These are phyloP conservation scores for Citrus reticulata DNA, from an alignment of 345 rosid species.

Conservation along the genomic window DNA sequence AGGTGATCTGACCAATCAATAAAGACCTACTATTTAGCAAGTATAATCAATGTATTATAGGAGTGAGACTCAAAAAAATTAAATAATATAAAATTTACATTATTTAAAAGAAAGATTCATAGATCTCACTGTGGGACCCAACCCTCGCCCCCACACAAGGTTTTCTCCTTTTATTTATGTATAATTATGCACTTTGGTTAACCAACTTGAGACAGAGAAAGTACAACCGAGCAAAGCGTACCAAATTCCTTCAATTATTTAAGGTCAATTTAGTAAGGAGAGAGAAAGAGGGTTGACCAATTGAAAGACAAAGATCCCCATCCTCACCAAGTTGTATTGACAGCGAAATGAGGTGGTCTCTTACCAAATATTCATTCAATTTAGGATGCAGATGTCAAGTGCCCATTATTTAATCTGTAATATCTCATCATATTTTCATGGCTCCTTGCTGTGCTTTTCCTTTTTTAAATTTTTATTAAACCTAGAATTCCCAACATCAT, in stretches of 20 bases:
- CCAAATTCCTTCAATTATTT: not conserved
- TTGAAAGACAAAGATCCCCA: slow-evolving; percentile 19
- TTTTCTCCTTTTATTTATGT: no score
- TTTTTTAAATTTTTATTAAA: no score
- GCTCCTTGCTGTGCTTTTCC: not conserved
- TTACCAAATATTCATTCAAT: not conserved
- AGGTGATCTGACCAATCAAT: no score
- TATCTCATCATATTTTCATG: not conserved
- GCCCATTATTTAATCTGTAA: not conserved
- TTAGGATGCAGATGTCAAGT: not conserved
- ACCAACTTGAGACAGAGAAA: not conserved
- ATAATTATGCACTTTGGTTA: not conserved
- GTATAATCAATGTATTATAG: rapidly evolving
- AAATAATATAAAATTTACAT: no score
- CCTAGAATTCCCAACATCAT: not conserved
- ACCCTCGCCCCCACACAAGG: no score
- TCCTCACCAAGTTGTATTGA: slow-evolving; percentile 7
- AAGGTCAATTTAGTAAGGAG: not conserved
- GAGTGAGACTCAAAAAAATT: no score
- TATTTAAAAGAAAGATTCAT: no score
- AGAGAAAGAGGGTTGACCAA: slow-evolving; percentile 18
- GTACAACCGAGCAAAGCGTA: not conserved
- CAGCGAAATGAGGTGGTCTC: no score
- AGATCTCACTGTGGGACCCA: no score
- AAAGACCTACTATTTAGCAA: no score